Base-by-base conservation (phyloP, 228 moss, liverwort and hornwort species). In the Sphagnum fallax region DNA sequence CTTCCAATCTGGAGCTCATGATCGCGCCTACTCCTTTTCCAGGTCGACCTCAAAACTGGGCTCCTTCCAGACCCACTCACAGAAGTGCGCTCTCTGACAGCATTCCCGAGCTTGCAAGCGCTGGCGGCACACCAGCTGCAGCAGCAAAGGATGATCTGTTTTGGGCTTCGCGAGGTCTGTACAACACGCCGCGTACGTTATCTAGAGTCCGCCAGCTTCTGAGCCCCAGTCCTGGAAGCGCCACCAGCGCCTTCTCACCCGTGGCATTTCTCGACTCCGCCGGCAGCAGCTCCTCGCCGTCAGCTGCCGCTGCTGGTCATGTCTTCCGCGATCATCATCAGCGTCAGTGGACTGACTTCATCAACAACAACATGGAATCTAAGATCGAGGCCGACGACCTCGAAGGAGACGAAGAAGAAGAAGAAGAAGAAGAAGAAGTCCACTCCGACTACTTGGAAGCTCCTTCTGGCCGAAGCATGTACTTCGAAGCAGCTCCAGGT, bases 1-100 rank as follows among this genome's bases (percentile, higher is more conserved):
- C 80, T 5, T 76, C 80, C 8, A 84, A 84, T 55, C 71, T 84
- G 69, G 80, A 84, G 77, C 80, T 84, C 4, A 70, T 80, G 5
- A 84, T 84, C 12, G 83, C 83, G 3, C 83, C 83, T 0, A 84
- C 83, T 55, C 83, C 83, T 5, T 80, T 80, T 52, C 83, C 83
- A 5, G 83, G 83, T n/a, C 74, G 83, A 16, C 80, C 80, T 6
- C 76, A 73, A 59, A 63, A n/a, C 77, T 76, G 6, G 71, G 55
- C 55, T 8, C 55, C 55, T 55, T 55, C 63, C 7, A 72, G 72
- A 57, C 83, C 83, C 0, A 74, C 80, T 52, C 83, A 84, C 48
- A 74, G 83, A 11, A 84, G 65, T 61, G 83, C 80, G 15, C 77
- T 84, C 32, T 84, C 83, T 9, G 83, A 84, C 63, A 80, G 83